Percentiles rank a stretch among this genome's conserved stretches.
Conservation (phyloP, 1,284 basidiomycete species). For the Coniferiporia weirii region DNA sequence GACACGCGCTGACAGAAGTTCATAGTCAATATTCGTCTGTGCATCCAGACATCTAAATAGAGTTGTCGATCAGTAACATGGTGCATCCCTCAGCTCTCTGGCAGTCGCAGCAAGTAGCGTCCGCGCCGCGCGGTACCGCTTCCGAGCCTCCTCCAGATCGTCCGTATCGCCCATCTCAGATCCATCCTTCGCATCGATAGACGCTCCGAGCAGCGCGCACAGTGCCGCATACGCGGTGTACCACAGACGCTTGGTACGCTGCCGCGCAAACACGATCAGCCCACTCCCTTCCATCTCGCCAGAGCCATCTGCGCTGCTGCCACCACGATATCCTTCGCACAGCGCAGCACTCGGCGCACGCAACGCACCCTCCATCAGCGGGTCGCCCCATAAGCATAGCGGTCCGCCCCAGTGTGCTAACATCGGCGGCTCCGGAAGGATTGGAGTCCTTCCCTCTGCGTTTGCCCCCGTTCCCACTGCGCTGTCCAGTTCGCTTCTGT, state of each 20-base stretch:
- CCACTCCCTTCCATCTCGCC: no score
- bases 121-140: no score
- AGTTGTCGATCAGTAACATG: no score
- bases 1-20: no score
- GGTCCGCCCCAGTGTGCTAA: conserved; percentile 43
- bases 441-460: conserved; percentile 21
- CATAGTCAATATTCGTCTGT: no score
- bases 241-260: conserved; percentile 66
- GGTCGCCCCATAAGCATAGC: conserved; percentile 58
- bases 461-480: no score
- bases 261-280: conserved; percentile 48
- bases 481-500: conserved; percentile 21
- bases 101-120: no score
- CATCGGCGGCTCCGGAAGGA: conserved; percentile 23
- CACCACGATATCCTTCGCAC: conserved; percentile 53
- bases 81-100: no score
- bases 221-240: conserved; percentile 63
- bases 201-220: conserved; percentile 31
- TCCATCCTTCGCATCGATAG: no score
- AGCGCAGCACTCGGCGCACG: conserved; percentile 45
- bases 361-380: conserved; percentile 60
- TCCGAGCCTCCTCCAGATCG: no score
- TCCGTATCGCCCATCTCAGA: no score
- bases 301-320: not conserved
- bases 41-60: no score